Evolutionary conservation across 768 basidiomycete genomes (phyloP), one percentile per base, ranked within the genome.

Genomic region (Russula sp.): DNA sequence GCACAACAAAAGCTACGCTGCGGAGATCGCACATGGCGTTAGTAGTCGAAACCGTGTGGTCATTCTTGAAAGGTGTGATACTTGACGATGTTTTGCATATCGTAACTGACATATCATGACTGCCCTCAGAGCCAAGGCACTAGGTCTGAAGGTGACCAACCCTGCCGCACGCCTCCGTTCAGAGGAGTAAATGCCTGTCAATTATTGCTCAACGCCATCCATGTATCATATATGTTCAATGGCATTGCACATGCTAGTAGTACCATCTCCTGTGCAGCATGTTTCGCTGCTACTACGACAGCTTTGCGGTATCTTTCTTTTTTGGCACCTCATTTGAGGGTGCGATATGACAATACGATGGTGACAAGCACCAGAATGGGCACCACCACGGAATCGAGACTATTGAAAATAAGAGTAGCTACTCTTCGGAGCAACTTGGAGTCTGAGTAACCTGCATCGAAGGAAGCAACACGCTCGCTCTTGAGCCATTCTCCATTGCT

Each of bases 1-100:
- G 93, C 95, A 98, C 84, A 95, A 93, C 85, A 92, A 92, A 81
- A 87, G 79, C 70, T 98, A 88, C 73, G 87, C 94, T 52, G 97
- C 94, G 57, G 93, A 96, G 75, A 93, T 99, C 69, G 97, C 97
- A 56, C 95, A 97, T 82, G 87, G 85, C 68, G 94, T 99, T 67
- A 91, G 88, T 79, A 90, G 90, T 81, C 88, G 92, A 74, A 98
- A 98, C 83, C 90, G 97, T 69, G 86, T 86, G 58, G 77, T 82
- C 60, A 94, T 99, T 69, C 78, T 98, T 54, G 93, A 95, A 77
- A 83, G 94, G 88, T 90, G 65, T 61, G 32, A 14, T 32, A 18
- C 35, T 45, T 11, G 59, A 55, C 16, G 29, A 36, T 42, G n/a
- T 20, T 25, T n/a, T 45, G 16, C 34, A 25, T n/a, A 45, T 36